phyloP scores from a whole-genome alignment of 2,329 filamentous ascomycete species.

The Pseudogymnoascus sp. region DNA sequence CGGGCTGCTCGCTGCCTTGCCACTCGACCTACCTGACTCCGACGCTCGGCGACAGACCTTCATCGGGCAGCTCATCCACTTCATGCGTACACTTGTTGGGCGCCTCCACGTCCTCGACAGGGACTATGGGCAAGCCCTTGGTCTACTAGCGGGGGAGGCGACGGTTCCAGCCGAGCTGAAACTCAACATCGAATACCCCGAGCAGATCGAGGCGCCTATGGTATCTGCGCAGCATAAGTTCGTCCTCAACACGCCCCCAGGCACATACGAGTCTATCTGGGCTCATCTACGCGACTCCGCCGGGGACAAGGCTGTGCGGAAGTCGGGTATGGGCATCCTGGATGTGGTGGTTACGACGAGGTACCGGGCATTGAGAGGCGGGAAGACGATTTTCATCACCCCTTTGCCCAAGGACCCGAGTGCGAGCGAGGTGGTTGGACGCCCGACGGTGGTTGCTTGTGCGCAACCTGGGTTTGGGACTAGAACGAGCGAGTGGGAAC shows the following conservation, averaged over 20 bases:
- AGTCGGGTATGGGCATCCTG: conserved; percentile 34
- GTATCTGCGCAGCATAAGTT: conserved; percentile 48
- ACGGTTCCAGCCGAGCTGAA: conserved; percentile 44
- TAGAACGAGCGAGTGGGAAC: conserved; percentile 21
- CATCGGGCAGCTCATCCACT: conserved; percentile 49
- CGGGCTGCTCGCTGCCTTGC: conserved; percentile 47
- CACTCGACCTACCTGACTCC: conserved; percentile 32
- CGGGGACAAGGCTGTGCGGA: conserved; percentile 18
- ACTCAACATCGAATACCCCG: conserved; percentile 43
- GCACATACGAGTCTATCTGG: conserved; percentile 26
- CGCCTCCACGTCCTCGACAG: conserved; percentile 52
- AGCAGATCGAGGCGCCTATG: conserved; percentile 40
- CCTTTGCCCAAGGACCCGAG: conserved; percentile 40
- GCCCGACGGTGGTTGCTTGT: conserved; percentile 33
- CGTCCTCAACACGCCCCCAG: conserved; percentile 43
- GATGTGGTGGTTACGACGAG: conserved; percentile 42
- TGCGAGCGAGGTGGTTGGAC: conserved; percentile 36
- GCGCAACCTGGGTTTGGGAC: conserved; percentile 26
- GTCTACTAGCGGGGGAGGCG: conserved; percentile 43
- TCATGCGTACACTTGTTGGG: conserved; percentile 43
- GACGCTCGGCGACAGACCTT: conserved; percentile 40
- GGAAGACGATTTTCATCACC: conserved; percentile 41
- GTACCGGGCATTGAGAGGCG: conserved; percentile 43
- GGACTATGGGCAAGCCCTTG: conserved; percentile 41
- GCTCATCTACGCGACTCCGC: conserved; percentile 35